Evolutionary conservation across 176 grass and related monocot genomes (phyloP).

Genomic region (Elymus sibiricus): DNA sequence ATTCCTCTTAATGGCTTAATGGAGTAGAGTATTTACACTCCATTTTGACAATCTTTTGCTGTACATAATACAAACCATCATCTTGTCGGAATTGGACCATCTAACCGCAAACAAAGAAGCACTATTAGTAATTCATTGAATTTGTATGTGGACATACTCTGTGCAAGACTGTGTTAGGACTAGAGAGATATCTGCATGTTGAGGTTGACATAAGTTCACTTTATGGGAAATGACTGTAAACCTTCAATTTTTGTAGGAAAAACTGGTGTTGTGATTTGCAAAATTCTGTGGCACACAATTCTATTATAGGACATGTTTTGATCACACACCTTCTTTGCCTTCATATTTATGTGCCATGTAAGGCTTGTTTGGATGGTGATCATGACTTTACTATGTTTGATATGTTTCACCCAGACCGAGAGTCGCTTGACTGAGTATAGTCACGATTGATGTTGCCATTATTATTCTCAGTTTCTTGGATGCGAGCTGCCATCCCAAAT

Average conservation of each 20-base stretch:
- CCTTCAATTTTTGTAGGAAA: background rate
- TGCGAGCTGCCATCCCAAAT: background rate
- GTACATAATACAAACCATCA: background rate
- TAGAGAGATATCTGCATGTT: background rate
- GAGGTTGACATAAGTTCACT: background rate
- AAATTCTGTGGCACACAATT: background rate
- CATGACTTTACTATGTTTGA: background rate
- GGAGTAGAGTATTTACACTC: background rate
- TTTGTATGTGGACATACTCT: background rate
- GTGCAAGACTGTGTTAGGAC: background rate
- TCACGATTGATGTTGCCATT: background rate
- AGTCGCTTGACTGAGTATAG: background rate
- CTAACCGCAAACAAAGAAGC: background rate
- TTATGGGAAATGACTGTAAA: background rate
- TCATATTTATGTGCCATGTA: background rate
- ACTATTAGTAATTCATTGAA: background rate
- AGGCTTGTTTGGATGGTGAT: background rate
- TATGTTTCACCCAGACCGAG: background rate
- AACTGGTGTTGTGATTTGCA: background rate
- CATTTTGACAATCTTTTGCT: background rate
- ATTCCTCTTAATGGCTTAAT: background rate
- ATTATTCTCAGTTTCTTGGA: background rate
- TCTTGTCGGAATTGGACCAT: background rate
- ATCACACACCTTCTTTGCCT: conserved; percentile 1
- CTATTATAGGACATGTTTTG: background rate